These are phyloP conservation scores for Yamadazyma membranifaciens DNA, from an alignment of 1,139 yeast species.

Conservation along the genomic window DNA sequence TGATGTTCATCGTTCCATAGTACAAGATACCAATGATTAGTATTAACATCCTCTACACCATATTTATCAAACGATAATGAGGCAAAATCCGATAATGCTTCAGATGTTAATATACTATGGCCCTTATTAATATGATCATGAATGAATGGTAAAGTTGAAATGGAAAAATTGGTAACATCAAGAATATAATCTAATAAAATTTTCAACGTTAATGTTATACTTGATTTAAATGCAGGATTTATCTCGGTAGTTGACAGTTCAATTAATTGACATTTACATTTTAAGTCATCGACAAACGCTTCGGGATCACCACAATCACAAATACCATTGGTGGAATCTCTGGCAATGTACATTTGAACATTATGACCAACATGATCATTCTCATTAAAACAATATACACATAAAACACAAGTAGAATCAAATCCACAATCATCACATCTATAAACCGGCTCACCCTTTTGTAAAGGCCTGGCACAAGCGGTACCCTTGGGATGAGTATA, in stretches of 20 bases:
- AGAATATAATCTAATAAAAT: slow-evolving; percentile 48
- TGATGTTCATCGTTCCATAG: slow-evolving; percentile 79
- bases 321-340: slow-evolving; percentile 53
- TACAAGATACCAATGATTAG: slow-evolving; percentile 43
- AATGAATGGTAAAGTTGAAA: slow-evolving; percentile 35
- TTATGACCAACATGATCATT: slow-evolving; percentile 65
- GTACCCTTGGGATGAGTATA: slow-evolving; percentile 32
- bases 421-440: slow-evolving; percentile 65
- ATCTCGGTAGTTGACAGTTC: slow-evolving; percentile 10
- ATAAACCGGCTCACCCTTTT: slow-evolving; percentile 61
- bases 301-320: slow-evolving; percentile 94
- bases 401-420: slow-evolving; percentile 74
- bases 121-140: slow-evolving; percentile 25
- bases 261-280: slow-evolving; percentile 45
- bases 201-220: slow-evolving; percentile 31
- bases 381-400: slow-evolving; percentile 67
- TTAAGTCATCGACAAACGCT: slow-evolving; percentile 62
- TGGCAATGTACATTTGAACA: slow-evolving; percentile 52
- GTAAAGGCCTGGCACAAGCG: slow-evolving; percentile 64
- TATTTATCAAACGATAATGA: slow-evolving; percentile 29
- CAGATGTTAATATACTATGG: slow-evolving; percentile 21
- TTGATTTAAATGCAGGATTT: slow-evolving; percentile 14
- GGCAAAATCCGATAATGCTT: slow-evolving; percentile 26
- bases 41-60: slow-evolving; percentile 26
- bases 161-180: slow-evolving; percentile 41